Base-by-base conservation (phyloP, 2,329 filamentous ascomycete genomes). In the Kalmusia sp. region DNA sequence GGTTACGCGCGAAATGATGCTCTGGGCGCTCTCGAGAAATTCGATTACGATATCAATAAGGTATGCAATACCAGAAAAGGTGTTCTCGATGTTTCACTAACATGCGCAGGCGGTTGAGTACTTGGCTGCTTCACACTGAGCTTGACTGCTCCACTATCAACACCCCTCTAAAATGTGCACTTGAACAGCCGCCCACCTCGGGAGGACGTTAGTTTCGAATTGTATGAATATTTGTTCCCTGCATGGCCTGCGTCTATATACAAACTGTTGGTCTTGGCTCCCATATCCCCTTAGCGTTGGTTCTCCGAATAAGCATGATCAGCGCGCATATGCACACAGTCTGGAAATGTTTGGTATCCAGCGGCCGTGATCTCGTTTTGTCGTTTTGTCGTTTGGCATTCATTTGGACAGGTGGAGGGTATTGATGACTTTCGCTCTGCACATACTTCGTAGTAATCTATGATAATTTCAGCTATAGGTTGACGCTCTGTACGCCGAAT, bases 21-120 rank as follows among this genome's bases (percentile, higher is more conserved):
- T 14, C 78, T 97, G 30, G 81, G 82, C 44, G 93, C 95, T 21
- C 78, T 98, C 70, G 93, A 98, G 80, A 93, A 93, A 74, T 96
- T 90, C 72, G 92, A 98, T 77, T 97, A 98, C 77, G 95, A 97
- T 74, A 83, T 97, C 71, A 92, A 96, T 76, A 92, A 91, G 85
- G 93, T 96, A 78, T 57, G 64, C 54, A 57, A 44, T 14, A 22
- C 35, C 7, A 15, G n/a, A 15, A 14, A 3, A 27, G 14, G 3
- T 41, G 9, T 9, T 21, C n/a, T 39, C 2, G n/a, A 14, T 39
- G 11, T 11, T 9, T 12, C 21, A 54, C 66, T 72, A 59, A 72
- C 54, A 31, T 49, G 19, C 41, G 37, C 47, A 74, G 72, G 72
- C 72, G 33, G 70, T 68, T 9, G 72, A 74, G 39, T 67, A 72